Conservation (phyloP, 2,329 filamentous ascomycete genomes). For the Parastagonospora avenae region DNA sequence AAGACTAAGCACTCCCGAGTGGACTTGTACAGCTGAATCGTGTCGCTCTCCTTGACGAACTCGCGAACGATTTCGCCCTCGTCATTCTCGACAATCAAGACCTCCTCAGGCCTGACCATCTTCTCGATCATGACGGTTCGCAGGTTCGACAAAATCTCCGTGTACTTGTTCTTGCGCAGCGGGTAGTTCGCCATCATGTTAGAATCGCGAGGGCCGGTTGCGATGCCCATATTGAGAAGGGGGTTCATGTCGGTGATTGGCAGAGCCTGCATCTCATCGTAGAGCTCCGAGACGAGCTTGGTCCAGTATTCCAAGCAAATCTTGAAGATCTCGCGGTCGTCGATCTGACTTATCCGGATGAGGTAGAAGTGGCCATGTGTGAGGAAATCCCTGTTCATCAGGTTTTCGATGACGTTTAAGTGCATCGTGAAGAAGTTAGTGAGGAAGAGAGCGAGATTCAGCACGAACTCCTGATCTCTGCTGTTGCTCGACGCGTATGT, state of each 20-base stretch:
- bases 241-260: conserved; percentile 94
- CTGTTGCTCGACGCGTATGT: conserved; percentile 93
- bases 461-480: conserved; percentile 94
- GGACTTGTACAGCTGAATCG: conserved; percentile 98
- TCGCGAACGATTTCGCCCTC: conserved; percentile 98
- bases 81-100: conserved; percentile 98
- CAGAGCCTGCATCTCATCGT: conserved; percentile 97
- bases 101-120: conserved; percentile 98
- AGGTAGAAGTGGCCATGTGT: conserved; percentile 97
- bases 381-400: conserved; percentile 93
- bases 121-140: conserved; percentile 99
- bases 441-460: conserved; percentile 93
- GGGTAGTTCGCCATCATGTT: conserved; percentile 86
- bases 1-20: conserved; percentile 97
- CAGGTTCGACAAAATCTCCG: conserved; percentile 89
- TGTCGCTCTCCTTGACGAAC: conserved; percentile 99
- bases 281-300: conserved; percentile 95
- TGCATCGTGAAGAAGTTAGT: conserved; percentile 98
- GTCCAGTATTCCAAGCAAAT: conserved; percentile 99
- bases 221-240: conserved; percentile 76
- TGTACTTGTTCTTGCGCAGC: conserved; percentile 96
- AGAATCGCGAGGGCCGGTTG: conserved; percentile 84
- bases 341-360: conserved; percentile 97
- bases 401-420: conserved; percentile 89
- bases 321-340: conserved; percentile 99